Evolutionary conservation across 495 filamentous ascomycete species (phyloP), one percentile per base, ranked within the genome.

Genomic region (Pseudomonodictys pantanalensis): DNA sequence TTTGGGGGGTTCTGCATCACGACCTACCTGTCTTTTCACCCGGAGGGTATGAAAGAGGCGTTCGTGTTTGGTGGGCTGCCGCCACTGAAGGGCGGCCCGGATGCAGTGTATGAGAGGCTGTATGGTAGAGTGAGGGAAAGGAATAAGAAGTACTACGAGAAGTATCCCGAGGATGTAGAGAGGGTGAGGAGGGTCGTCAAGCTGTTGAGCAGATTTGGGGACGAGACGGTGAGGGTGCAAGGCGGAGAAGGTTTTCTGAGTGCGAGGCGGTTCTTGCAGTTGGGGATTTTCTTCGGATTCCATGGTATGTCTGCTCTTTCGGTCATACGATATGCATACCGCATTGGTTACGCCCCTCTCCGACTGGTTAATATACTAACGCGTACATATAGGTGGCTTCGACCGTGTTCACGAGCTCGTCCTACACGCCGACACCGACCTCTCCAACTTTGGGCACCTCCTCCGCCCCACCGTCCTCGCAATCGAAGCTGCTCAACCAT

Each of bases 1-100:
- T 97, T 93, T 69, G 92, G 93, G 28, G 93, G 92, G 1, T 96
- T 96, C 72, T 92, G 88, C 56, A 76, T 78, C 5, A 76, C 87
- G 15, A 87, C 86, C 24, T 97, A 96, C 72, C 78, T 97, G 9
- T 93, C 88, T 15, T 81, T 86, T 56, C 85, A 82, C 59, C 90
- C 90, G 0, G 80, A 90, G 30, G 85, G 87, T 0, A 75, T 97
- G 43, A 79, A 79, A 30, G 92, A 97, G 71, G 88, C 81, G 20
- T 97, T 95, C 68, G 76, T 89, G 23, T 85, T 84, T 24, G 93
- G 92, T 44, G 92, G 92, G 1, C 78, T 97, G 46, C 85, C 89
- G 7, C 87, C 92, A 0, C 73, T 96, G 23, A 81, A 85, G 23
- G 79, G 81, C 43, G 78, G 78, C 0, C 84, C 91, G 2, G 86